Evolutionary conservation across 2,329 filamentous ascomycete species (phyloP).

Genomic region (Fusarium sp.): DNA sequence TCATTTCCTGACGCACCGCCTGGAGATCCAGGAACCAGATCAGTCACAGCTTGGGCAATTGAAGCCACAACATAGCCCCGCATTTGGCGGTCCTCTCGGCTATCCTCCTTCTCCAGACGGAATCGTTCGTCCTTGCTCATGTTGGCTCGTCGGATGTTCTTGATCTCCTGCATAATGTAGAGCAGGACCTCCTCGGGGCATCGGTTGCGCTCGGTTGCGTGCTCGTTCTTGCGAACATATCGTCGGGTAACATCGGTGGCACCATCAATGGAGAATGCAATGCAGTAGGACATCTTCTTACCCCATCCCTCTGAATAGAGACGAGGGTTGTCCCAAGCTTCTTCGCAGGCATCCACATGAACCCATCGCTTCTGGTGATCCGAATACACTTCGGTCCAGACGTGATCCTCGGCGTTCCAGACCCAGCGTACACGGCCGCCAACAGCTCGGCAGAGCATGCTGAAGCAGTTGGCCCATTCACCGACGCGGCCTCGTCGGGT

Average conservation of each 20-base stretch:
- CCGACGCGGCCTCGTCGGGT: slow-evolving; percentile 87
- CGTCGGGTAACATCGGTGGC: slow-evolving; percentile 73
- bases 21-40: slow-evolving; percentile 65
- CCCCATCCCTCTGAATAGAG: slow-evolving; percentile 96
- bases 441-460: slow-evolving; percentile 94
- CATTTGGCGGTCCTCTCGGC: slow-evolving; percentile 79
- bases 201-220: slow-evolving; percentile 78
- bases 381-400: slow-evolving; percentile 98
- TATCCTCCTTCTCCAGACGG: slow-evolving; percentile 82
- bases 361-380: slow-evolving; percentile 94
- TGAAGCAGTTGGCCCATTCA: slow-evolving; percentile 99
- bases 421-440: slow-evolving; percentile 95
- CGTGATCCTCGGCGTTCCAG: slow-evolving; percentile 97
- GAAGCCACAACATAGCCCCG: slow-evolving; percentile 78
- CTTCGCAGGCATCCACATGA: slow-evolving; percentile 96
- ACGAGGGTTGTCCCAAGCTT: slow-evolving; percentile 92
- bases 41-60: slow-evolving; percentile 78
- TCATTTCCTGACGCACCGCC: slow-evolving; percentile 57
- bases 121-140: slow-evolving; percentile 88
- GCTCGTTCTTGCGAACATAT: slow-evolving; percentile 77
- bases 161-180: slow-evolving; percentile 93
- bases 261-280: slow-evolving; percentile 94
- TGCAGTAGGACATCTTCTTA: slow-evolving; percentile 96
- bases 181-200: slow-evolving; percentile 91
- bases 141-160: slow-evolving; percentile 82